These are phyloP conservation scores for Trifolium subterraneum DNA, from an alignment of 306 rosid genomes.

Conservation along the genomic window DNA sequence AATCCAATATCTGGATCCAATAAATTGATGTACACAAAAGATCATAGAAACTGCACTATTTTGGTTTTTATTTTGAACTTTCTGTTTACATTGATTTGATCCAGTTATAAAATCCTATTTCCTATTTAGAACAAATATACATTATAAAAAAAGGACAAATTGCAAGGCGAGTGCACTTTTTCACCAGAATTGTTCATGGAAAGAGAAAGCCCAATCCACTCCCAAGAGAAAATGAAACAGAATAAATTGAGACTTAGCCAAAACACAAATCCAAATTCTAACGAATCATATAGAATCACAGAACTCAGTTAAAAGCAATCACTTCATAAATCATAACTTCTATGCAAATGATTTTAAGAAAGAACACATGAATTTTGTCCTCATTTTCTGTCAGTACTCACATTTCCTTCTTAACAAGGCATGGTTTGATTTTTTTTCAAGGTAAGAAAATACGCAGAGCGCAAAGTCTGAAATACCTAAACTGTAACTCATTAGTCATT, in stretches of 20 bases:
- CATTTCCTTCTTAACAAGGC: slow-evolving; percentile 26
- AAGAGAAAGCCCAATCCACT: not conserved
- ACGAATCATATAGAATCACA: slow-evolving; percentile 12
- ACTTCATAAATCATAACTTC: slow-evolving; percentile 29
- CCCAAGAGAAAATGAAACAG: slow-evolving; percentile 15
- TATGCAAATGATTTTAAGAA: slow-evolving; percentile 16
- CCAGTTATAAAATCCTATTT: not conserved
- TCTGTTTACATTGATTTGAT: not conserved
- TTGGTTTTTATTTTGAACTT: not conserved
- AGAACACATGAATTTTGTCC: slow-evolving; percentile 20
- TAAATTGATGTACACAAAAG: not conserved
- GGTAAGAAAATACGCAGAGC: slow-evolving; percentile 24
- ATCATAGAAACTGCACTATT: too few relatives aligned
- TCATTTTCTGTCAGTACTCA: slow-evolving; percentile 16
- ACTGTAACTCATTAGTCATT: slow-evolving; percentile 34
- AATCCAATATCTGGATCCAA: not conserved
- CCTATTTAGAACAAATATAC: not conserved
- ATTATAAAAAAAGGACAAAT: not conserved
- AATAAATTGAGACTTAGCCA: slow-evolving; percentile 11
- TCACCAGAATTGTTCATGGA: not conserved
- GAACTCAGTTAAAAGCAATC: slow-evolving; percentile 22
- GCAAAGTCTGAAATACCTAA: slow-evolving; percentile 39
- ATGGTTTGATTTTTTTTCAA: slow-evolving; percentile 31
- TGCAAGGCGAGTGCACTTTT: not conserved
- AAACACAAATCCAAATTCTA: slow-evolving; percentile 5